Evolutionary conservation across 805 yeast genomes (phyloP).

Genomic region (Candida nitratophila): DNA sequence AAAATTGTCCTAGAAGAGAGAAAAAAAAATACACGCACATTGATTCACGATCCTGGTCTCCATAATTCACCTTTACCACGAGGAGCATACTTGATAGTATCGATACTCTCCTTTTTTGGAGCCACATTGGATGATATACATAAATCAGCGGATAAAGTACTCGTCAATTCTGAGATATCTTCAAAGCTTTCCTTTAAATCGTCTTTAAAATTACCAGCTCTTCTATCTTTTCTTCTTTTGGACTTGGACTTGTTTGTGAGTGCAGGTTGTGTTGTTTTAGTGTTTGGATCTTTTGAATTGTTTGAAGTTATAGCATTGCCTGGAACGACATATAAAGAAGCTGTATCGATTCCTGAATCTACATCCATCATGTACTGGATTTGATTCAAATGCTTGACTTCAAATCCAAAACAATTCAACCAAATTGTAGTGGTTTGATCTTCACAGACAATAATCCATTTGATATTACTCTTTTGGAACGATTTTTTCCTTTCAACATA

Average conservation of each 20-base stretch:
- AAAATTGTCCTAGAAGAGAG: too few species aligned
- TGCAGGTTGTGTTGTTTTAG: slow-evolving; percentile 5
- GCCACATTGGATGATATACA: not conserved
- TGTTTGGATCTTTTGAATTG: too few species aligned
- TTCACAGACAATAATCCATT: slow-evolving; percentile 59
- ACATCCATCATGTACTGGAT: slow-evolving; percentile 36
- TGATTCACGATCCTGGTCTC: slow-evolving; percentile 34
- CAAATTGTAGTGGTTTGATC: slow-evolving; percentile 46
- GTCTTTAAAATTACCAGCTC: not conserved
- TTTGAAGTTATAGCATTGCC: too few species aligned
- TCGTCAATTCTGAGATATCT: not conserved
- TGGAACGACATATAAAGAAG: slow-evolving; percentile 3
- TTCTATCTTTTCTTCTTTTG: slow-evolving; percentile 1
- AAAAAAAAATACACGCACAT: too few species aligned
- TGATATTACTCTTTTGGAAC: slow-evolving; percentile 9
- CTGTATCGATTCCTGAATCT: not conserved
- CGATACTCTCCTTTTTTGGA: slow-evolving; percentile 6
- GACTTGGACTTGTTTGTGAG: not conserved
- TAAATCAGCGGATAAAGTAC: not conserved
- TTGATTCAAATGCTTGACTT: slow-evolving; percentile 43
- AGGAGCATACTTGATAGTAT: slow-evolving; percentile 48
- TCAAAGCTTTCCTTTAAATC: slow-evolving; percentile 1
- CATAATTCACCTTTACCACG: slow-evolving; percentile 56
- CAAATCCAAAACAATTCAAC: slow-evolving; percentile 48
- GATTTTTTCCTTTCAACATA: slow-evolving; percentile 30